Conservation (phyloP, 192 early-diverging fungal species). For the Podila epicladia region DNA sequence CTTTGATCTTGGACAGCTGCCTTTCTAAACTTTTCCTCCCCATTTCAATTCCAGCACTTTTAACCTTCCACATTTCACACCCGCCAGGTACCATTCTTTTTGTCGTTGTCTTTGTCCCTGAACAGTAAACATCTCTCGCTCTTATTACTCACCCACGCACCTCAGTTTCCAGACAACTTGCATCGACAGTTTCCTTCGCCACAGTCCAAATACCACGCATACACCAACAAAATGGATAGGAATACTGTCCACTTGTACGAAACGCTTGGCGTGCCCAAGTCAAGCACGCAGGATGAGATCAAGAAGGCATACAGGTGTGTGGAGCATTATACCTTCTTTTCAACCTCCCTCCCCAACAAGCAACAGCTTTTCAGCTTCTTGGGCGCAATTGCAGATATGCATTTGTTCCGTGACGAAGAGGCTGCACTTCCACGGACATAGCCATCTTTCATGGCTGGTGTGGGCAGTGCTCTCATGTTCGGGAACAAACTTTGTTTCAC, state of each 20-base stretch:
- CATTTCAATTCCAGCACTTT: no score
- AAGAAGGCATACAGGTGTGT: constrained; percentile 52
- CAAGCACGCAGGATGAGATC: constrained; percentile 58
- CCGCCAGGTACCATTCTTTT: not conserved
- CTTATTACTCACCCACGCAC: not conserved
- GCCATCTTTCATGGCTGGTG: no score
- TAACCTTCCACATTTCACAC: not conserved
- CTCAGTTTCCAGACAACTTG: not conserved
- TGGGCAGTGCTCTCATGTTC: no score
- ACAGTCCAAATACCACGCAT: not conserved
- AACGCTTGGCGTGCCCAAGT: constrained; percentile 52
- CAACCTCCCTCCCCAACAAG: not conserved
- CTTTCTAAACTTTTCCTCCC: no score
- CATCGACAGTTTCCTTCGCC: not conserved
- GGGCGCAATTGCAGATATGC: not conserved
- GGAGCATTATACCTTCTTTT: not conserved
- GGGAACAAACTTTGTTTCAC: no score
- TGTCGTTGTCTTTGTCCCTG: not conserved
- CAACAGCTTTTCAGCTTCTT: not conserved
- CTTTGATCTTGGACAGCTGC: not conserved
- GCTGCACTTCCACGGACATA: no score
- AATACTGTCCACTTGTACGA: constrained; percentile 58
- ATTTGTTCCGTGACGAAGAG: no score
- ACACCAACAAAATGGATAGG: constrained; percentile 50
- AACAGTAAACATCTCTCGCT: not conserved